Base-by-base conservation (phyloP, 192 early-diverging fungal genomes). In the Coemansia sp. region DNA sequence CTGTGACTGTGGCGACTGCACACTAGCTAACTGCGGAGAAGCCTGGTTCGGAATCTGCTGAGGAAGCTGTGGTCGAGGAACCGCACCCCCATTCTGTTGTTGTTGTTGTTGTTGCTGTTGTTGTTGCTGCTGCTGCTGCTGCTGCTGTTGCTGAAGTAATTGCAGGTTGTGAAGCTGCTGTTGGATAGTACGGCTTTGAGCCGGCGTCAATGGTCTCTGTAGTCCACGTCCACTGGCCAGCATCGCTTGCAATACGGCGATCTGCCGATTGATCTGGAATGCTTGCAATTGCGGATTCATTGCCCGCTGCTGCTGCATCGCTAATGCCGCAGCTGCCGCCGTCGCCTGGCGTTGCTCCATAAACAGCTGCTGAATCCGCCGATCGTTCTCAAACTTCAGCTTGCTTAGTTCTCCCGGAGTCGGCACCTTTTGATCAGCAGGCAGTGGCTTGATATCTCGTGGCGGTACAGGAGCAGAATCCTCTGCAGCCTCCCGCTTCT, bases 311-410 rank as follows among this genome's bases (percentile, higher is more conserved):
- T 74, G 64, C 28, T 68, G 72, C 65, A 68, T 61, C 8, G 62
- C 66, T 14, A 76, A 50, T 13, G 73, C 67, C 6, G 68, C 55
- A 0, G 66, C 66, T 12, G 67, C 63, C 16, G 73, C 67, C 20
- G 59, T 63, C 3, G 68, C 68, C 48, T 76, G 73, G 21, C 73
- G 57, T 47, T 76, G 73, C 58, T 76, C 73, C 19, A 70, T 50
- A 40, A 76, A 40, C 13, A 70, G 10, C 36, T 70, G 73, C 48
- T 76, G 73, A 8, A 76, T 0, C 26, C 63, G 58, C 7, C 73
- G 52, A 23, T 76, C 73, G 26, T 65, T 53, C 15, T 76, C 73
- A 44, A 62, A 69, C 67, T 76, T 76, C 28, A 51, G 21, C 50
- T 56, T 57, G 46, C 58, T 65, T 54, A 76, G 63, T 53, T 76